phyloP scores from a whole-genome alignment of 805 yeast genomes.

The Hanseniaspora singularis region DNA sequence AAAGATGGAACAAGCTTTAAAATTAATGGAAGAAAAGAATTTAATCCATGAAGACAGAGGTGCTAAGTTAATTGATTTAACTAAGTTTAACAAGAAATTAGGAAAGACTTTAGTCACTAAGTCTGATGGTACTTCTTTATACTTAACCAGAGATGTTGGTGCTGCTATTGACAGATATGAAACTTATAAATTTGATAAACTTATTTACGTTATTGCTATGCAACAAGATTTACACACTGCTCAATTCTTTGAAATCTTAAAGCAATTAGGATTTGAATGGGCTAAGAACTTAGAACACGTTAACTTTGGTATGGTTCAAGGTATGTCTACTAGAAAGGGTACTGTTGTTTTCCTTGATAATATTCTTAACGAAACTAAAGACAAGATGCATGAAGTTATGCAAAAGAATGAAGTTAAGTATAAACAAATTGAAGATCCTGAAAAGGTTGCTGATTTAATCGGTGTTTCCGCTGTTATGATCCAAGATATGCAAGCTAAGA shows the following conservation, averaged over 20 bases:
- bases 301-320: constrained; percentile 95
- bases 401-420: constrained; percentile 80
- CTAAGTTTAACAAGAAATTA: constrained; percentile 73
- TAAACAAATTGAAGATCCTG: constrained; percentile 87
- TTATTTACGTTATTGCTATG: constrained; percentile 89
- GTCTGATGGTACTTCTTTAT: constrained; percentile 88
- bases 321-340: constrained; percentile 97
- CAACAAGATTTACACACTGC: constrained; percentile 93
- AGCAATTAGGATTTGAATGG: constrained; percentile 84
- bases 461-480: constrained; percentile 98
- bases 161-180: constrained; percentile 87
- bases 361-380: constrained; percentile 85
- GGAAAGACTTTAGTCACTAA: constrained; percentile 90
- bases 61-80: constrained; percentile 76
- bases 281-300: constrained; percentile 68
- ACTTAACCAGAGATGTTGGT: constrained; percentile 91
- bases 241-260: constrained; percentile 87
- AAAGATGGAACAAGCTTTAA: constrained; percentile 53
- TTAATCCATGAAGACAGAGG: constrained; percentile 80
- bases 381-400: constrained; percentile 94
- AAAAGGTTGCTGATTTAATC: constrained; percentile 82
- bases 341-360: constrained; percentile 95
- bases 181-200: constrained; percentile 76
- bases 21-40: constrained; percentile 51
- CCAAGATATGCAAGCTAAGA: constrained; percentile 96